Base-by-base conservation (phyloP, 805 yeast genomes). In the Lachancea mirantina region DNA sequence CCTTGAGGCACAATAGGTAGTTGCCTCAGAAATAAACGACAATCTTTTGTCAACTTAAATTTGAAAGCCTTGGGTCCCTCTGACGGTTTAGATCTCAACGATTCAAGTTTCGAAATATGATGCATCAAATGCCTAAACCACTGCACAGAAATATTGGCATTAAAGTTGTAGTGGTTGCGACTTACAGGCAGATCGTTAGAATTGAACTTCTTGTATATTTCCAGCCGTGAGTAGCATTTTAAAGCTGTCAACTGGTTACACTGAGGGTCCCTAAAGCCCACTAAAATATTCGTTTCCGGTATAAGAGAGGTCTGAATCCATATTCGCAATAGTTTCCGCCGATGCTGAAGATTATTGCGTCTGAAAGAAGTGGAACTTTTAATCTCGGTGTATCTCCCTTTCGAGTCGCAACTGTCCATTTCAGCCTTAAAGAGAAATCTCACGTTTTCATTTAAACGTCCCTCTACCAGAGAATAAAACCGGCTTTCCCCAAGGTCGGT, bases 241-340 rank as follows among this genome's bases (percentile, higher is more conserved):
- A 56, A 26, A 28, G 49, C 52, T n/a, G 38, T 30, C 20, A 56
- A 29, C 8, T 38, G 38, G 9, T 59, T 57, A 19, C 38, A 40
- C 14, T 42, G 42, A 1, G 52, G 36, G 25, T 47, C 45, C 38
- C 61, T 42, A 2, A 42, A 32, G 3, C 62, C 62, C n/a, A 57
- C 35, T 5, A 57, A 23, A 1, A 57, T 32, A 37, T 54, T 55
- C 9, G 57, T 49, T 2, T 38, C 23, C 1, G 59, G 58, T 1
- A 48, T 26, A 18, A 55, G 23, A 4, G 43, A 46, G 3, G 55
- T 49, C 35, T 57, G 62, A 14, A 57, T 19, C 61, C 60, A 57
- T 18, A 59, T 50, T 25, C 52, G 51, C 19, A 57, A 38, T 21
- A 57, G 29, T 40, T 57, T 57, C 13, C 42, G 40, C 19, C 59